Percentiles rank a stretch among this genome's conserved stretches.
These are phyloP conservation scores for Solanum chaucha DNA, from an alignment of 257 asterid genomes.

Conservation along the genomic window DNA sequence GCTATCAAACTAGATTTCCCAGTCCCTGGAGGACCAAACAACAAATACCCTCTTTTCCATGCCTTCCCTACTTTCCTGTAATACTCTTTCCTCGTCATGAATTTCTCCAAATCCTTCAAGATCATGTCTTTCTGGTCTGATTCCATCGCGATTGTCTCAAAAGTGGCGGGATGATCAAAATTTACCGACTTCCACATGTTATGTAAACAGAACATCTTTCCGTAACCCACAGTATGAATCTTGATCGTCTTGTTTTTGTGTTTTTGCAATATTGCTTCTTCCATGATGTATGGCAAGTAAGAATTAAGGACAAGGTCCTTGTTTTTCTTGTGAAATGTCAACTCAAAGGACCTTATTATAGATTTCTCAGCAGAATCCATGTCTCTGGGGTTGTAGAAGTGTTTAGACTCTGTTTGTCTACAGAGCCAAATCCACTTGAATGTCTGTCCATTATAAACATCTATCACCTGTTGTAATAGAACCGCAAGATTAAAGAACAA, in stretches of 20 bases:
- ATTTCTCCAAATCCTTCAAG: not conserved
- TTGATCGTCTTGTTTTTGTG: too few relatives aligned
- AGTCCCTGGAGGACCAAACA: constrained; percentile 2
- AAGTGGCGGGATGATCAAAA: too few relatives aligned
- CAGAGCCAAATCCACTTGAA: not conserved
- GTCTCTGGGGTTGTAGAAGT: not conserved
- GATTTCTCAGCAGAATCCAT: not conserved
- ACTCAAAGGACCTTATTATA: too few relatives aligned
- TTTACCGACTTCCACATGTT: too few relatives aligned
- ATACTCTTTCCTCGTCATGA: constrained; percentile 6
- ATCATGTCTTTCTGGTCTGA: too few relatives aligned
- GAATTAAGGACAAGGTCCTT: not conserved
- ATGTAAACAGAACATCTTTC: too few relatives aligned
- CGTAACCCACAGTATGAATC: too few relatives aligned
- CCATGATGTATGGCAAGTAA: constrained; percentile 9
- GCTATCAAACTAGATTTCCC: not conserved
- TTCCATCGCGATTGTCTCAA: too few relatives aligned
- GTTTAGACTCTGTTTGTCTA: not conserved
- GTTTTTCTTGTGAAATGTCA: too few relatives aligned
- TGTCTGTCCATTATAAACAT: not conserved
- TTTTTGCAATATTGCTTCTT: not conserved
- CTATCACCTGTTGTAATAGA: not conserved
- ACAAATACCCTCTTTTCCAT: constrained; percentile 22
- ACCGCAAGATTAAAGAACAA: not conserved
- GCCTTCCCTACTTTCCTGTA: constrained; percentile 18